These are phyloP conservation scores for Bisporella sp. DNA, from an alignment of 2,329 filamentous ascomycete genomes.

Conservation along the genomic window DNA sequence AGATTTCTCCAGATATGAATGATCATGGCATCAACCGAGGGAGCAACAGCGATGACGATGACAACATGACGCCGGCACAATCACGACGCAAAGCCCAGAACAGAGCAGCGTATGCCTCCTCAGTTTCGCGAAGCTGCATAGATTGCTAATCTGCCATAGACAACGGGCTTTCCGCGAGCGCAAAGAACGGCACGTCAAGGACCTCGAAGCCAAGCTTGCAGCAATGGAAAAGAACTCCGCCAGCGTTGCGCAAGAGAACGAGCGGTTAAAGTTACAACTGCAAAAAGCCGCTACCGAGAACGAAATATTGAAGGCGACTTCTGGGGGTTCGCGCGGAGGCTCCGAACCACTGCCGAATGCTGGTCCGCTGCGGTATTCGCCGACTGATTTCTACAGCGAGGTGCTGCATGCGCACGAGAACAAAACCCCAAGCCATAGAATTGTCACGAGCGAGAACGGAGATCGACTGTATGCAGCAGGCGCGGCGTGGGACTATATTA, in stretches of 20 bases:
- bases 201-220: slow-evolving; percentile 81
- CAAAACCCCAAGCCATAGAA: slow-evolving; percentile 60
- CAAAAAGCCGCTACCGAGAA: slow-evolving; percentile 85
- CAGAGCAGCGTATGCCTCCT: slow-evolving; percentile 52
- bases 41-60: slow-evolving; percentile 38
- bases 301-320: slow-evolving; percentile 81
- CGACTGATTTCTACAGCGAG: slow-evolving; percentile 64
- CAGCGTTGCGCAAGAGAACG: slow-evolving; percentile 72
- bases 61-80: slow-evolving; percentile 46
- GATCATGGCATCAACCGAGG: slow-evolving; percentile 19
- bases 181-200: slow-evolving; percentile 90
- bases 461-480: slow-evolving; percentile 66
- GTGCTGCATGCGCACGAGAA: slow-evolving; percentile 54
- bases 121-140: background rate
- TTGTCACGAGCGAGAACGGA: slow-evolving; percentile 58
- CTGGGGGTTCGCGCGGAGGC: slow-evolving; percentile 35
- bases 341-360: slow-evolving; percentile 35
- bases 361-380: slow-evolving; percentile 64
- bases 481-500: slow-evolving; percentile 86
- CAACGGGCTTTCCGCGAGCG: slow-evolving; percentile 95
- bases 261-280: slow-evolving; percentile 75
- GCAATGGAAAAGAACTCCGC: slow-evolving; percentile 68
- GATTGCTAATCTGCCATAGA: slow-evolving; percentile 36
- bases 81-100: slow-evolving; percentile 65
- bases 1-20: slow-evolving; percentile 18